Conservation (phyloP, 2,329 filamentous ascomycete species). For the Monosporascus sp. region DNA sequence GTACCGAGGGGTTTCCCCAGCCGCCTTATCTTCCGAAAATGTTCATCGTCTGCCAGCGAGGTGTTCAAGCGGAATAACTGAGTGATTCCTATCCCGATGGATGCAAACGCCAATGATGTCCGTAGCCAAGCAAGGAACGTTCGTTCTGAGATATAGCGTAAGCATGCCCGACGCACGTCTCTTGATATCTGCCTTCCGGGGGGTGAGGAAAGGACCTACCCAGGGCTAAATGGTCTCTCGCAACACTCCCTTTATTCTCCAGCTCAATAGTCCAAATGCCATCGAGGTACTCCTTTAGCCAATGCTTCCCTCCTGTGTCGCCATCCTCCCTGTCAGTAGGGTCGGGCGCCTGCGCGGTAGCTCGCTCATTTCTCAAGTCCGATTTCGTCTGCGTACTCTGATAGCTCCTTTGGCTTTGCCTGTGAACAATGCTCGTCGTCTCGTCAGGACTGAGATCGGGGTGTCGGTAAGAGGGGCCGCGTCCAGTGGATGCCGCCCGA, state of each 20-base stretch:
- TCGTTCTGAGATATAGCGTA: conserved; percentile 51
- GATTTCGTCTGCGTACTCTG: conserved; percentile 29
- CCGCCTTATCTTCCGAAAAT: conserved; percentile 46
- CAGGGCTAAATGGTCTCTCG: conserved; percentile 74
- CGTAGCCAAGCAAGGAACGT: conserved; percentile 84
- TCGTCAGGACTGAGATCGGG: conserved; percentile 30
- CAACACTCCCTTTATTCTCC: conserved; percentile 82
- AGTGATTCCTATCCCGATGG: conserved; percentile 77
- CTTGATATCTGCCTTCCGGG: too few relatives aligned
- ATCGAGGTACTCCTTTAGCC: conserved; percentile 47
- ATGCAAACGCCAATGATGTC: conserved; percentile 75
- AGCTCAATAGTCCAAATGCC: conserved; percentile 63
- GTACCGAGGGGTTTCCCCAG: conserved; percentile 71
- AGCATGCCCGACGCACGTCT: background rate
- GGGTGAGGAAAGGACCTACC: conserved; percentile 41
- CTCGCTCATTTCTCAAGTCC: conserved; percentile 16
- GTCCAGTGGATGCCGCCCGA: conserved; percentile 8
- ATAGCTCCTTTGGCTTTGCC: conserved; percentile 33
- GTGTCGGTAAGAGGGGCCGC: conserved; percentile 12
- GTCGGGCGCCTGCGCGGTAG: conserved; percentile 7
- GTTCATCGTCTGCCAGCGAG: conserved; percentile 40
- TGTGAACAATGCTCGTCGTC: conserved; percentile 35
- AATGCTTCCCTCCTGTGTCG: conserved; percentile 28
- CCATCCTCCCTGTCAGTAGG: conserved; percentile 18
- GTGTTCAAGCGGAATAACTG: conserved; percentile 82